A percentile compares a stretch with the other conserved stretches of the same genome.
Evolutionary conservation across 768 basidiomycete genomes (phyloP).

Genomic region (Leucosporidium scottii): DNA sequence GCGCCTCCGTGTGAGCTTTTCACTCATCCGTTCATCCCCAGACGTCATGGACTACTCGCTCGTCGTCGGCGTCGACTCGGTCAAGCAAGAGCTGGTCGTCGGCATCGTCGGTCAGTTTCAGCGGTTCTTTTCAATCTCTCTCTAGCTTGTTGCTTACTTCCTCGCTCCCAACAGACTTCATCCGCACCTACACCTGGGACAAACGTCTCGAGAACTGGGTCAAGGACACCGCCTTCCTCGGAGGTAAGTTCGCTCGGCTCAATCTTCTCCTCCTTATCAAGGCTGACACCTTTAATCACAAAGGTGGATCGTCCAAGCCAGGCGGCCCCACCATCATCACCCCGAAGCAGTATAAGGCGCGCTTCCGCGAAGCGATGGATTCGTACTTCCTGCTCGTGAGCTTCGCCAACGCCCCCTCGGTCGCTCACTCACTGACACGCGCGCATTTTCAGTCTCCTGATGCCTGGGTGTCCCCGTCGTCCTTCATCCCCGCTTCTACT

Average conservation of each 20-base stretch:
- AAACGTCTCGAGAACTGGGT: constrained; percentile 98
- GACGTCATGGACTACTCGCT: constrained; percentile 74
- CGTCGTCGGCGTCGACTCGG: constrained; percentile 87
- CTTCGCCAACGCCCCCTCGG: too few relatives aligned
- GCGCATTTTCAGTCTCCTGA: too few relatives aligned
- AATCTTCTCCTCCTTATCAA: too few relatives aligned
- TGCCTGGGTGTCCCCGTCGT: too few relatives aligned
- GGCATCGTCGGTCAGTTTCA: constrained; percentile 82
- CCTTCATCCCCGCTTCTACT: too few relatives aligned
- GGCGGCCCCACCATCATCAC: constrained; percentile 96
- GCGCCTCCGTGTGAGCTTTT: neutral
- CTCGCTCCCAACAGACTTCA: constrained; percentile 61
- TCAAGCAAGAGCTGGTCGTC: constrained; percentile 81
- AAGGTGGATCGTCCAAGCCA: constrained; percentile 24
- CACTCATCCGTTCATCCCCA: neutral
- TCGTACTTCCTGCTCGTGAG: constrained; percentile 33
- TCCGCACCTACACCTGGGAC: constrained; percentile 95
- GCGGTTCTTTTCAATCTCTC: constrained; percentile 28
- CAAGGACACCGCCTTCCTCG: constrained; percentile 86
- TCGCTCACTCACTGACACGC: too few relatives aligned
- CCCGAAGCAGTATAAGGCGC: constrained; percentile 74
- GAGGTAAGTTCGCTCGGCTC: constrained; percentile 53
- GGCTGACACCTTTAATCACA: neutral
- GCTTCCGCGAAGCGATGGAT: constrained; percentile 37
- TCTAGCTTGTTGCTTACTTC: neutral